Percentiles rank a stretch among this genome's conserved stretches.
phyloP scores from a whole-genome alignment of 169 alveolate genomes.

The Babesia sp. region DNA sequence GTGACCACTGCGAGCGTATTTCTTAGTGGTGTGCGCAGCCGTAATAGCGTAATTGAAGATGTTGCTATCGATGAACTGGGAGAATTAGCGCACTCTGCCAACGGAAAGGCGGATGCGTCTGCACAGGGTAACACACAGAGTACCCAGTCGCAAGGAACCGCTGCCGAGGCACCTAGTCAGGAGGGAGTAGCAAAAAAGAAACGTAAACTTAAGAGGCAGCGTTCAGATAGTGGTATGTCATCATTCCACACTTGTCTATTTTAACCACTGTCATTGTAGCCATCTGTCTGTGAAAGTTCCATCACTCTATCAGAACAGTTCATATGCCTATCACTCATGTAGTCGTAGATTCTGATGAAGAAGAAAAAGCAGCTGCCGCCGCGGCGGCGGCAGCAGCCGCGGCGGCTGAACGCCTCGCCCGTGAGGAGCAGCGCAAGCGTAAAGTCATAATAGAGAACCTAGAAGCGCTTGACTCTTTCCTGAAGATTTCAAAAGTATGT shows the following conservation, averaged over 20 bases:
- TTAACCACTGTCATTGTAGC: too few relatives aligned
- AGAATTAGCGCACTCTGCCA: background rate
- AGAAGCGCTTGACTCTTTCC: conserved; percentile 32
- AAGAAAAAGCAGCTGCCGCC: background rate
- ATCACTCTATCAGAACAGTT: too few relatives aligned
- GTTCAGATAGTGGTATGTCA: conserved; percentile 10
- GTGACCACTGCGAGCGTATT: conserved; percentile 13
- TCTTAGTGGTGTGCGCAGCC: background rate
- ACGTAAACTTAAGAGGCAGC: conserved; percentile 41
- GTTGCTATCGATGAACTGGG: conserved; percentile 8
- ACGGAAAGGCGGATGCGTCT: background rate
- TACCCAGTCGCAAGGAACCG: background rate
- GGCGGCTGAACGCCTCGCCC: conserved; percentile 19
- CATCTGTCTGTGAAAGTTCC: too few relatives aligned
- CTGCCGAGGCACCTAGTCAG: background rate
- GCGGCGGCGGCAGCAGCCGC: conserved; percentile 29
- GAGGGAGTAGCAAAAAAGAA: conserved; percentile 27
- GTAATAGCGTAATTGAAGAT: conserved; percentile 23
- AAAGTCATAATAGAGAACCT: conserved; percentile 11
- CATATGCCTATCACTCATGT: too few relatives aligned
- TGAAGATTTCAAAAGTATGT: conserved; percentile 33
- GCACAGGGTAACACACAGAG: background rate
- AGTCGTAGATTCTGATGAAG: conserved; percentile 24
- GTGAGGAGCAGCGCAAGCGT: conserved; percentile 37
- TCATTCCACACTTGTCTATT: too few relatives aligned